Evolutionary conservation across 179 eudicot species (phyloP).

Genomic region (Spergularia azorica): DNA sequence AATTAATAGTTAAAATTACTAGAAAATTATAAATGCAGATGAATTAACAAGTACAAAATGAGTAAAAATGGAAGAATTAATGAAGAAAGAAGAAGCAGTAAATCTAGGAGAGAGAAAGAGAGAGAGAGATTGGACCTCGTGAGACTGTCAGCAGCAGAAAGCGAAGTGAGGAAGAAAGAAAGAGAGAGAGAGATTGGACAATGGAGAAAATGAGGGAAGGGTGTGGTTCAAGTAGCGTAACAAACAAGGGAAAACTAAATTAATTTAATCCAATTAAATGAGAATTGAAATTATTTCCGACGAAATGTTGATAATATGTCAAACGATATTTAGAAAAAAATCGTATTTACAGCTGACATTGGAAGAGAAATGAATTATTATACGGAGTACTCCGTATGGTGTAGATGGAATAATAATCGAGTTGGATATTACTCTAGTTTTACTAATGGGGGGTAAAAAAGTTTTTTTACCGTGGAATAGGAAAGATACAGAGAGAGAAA

Average conservation of each 20-base stretch:
- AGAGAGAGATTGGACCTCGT: constrained; percentile 4
- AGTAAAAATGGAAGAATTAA: neutral
- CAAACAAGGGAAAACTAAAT: neutral
- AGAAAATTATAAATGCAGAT: neutral
- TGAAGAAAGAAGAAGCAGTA: constrained; percentile 7
- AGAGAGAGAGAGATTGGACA: constrained; percentile 23
- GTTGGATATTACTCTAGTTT: no score
- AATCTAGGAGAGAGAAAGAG: neutral
- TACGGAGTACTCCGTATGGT: no score
- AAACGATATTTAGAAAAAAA: no score
- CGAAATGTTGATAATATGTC: no score
- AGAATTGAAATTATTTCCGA: no score
- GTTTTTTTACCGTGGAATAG: neutral
- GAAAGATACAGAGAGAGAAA: neutral
- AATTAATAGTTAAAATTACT: neutral
- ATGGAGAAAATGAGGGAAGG: constrained; percentile 26
- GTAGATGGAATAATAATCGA: no score
- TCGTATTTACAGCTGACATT: no score
- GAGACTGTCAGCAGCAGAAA: constrained; percentile 18
- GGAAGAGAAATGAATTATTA: no score
- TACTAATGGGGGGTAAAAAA: neutral
- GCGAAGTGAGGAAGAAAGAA: constrained; percentile 2
- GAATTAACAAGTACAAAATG: neutral
- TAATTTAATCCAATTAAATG: no score
- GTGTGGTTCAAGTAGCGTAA: constrained; percentile 25